A percentile compares a stretch with the other conserved stretches of the same genome.
These are phyloP conservation scores for Lycium ferocissimum DNA, from an alignment of 257 asterid species.

Conservation along the genomic window DNA sequence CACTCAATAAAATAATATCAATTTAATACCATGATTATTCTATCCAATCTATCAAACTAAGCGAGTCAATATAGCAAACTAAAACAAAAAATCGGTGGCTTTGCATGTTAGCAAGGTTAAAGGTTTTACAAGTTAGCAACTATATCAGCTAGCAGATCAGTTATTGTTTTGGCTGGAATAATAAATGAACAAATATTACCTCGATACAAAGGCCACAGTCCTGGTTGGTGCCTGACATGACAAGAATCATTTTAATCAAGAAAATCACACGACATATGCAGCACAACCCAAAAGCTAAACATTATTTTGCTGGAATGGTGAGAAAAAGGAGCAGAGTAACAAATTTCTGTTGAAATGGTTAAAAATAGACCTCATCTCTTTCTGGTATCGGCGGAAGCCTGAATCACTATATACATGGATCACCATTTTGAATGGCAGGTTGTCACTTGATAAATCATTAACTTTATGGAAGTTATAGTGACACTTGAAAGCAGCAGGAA, in stretches of 20 bases:
- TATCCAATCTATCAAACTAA: not conserved
- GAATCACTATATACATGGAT: slow-evolving; percentile 93
- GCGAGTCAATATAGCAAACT: not conserved
- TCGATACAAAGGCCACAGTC: slow-evolving; percentile 98
- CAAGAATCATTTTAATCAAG: slow-evolving; percentile 12
- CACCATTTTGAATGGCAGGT: slow-evolving; percentile 92
- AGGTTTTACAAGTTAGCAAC: not conserved
- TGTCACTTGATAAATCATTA: slow-evolving; percentile 61
- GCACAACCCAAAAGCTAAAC: slow-evolving; percentile 16
- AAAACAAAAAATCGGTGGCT: not conserved
- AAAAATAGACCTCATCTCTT: slow-evolving; percentile 81
- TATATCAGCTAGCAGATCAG: not conserved
- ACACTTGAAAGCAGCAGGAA: slow-evolving; percentile 86
- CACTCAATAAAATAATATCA: not conserved
- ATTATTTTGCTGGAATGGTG: not conserved
- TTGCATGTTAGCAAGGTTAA: slow-evolving; percentile 6
- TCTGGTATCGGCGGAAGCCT: slow-evolving; percentile 80
- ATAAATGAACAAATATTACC: slow-evolving; percentile 51
- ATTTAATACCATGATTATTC: not conserved
- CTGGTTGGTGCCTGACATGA: slow-evolving; percentile 75
- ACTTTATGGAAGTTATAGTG: slow-evolving; percentile 78
- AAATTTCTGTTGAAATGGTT: slow-evolving; percentile 5
- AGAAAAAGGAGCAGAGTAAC: not conserved
- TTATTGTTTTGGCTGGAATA: not conserved
- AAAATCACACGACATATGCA: not conserved